Percentiles rank a stretch among this genome's conserved stretches.
Evolutionary conservation across 176 grass and related monocot genomes (phyloP).

Genomic region (Oryza rufipogon): DNA sequence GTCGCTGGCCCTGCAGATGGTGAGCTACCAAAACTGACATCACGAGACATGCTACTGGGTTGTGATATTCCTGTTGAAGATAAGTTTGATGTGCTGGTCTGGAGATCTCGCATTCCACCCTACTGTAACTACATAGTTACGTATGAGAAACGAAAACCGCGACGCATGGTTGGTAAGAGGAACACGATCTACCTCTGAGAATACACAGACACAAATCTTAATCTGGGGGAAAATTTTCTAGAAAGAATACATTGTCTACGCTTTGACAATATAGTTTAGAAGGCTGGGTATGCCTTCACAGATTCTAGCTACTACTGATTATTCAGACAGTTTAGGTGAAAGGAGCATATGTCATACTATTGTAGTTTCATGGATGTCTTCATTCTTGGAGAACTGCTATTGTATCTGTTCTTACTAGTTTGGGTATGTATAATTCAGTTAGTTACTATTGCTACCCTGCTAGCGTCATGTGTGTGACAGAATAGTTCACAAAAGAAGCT

Average conservation of each 20-base stretch:
- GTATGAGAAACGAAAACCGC: not conserved
- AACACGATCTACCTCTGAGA: not conserved
- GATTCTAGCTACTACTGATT: not conserved
- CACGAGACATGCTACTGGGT: slow-evolving; percentile 3
- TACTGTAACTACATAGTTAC: slow-evolving; percentile 10
- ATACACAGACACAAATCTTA: not conserved
- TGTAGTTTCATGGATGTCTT: not conserved
- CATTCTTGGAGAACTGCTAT: not conserved
- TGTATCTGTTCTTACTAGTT: not conserved
- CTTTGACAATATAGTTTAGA: not conserved
- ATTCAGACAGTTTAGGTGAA: not conserved
- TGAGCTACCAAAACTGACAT: not conserved
- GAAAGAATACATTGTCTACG: not conserved
- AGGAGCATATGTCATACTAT: not conserved
- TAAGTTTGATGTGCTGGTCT: slow-evolving; percentile 27
- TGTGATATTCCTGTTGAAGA: not conserved
- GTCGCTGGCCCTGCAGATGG: slow-evolving; percentile 9
- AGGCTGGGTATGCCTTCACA: not conserved
- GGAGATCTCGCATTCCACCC: slow-evolving; percentile 33
- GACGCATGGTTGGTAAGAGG: not conserved
- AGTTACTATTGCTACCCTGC: not conserved
- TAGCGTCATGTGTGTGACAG: not conserved
- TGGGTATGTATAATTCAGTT: not conserved
- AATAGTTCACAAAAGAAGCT: not conserved
- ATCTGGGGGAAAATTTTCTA: not conserved